These are phyloP conservation scores for Neurospora pannonica DNA, from an alignment of 495 filamentous ascomycete species.

Conservation along the genomic window DNA sequence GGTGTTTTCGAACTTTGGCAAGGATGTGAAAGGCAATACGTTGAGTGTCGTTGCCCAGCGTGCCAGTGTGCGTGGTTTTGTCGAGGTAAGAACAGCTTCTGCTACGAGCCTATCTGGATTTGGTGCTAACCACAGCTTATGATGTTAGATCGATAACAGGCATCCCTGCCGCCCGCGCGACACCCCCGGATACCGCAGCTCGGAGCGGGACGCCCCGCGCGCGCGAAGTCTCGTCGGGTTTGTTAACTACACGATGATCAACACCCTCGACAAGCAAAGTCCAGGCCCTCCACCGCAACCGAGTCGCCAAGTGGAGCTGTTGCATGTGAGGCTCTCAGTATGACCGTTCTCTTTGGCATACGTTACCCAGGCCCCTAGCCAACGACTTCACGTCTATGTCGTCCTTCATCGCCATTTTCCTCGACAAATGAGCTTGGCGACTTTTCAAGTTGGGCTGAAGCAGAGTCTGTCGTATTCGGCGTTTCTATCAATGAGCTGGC, in stretches of 20 bases:
- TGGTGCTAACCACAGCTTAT: not conserved
- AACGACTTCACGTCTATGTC: not conserved
- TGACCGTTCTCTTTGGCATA: not conserved
- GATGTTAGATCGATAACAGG: not conserved
- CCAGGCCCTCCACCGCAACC: not conserved
- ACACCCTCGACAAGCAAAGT: not conserved
- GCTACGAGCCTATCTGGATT: not conserved
- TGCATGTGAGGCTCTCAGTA: not conserved
- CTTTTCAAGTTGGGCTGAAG: not conserved
- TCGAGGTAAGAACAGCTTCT: not conserved
- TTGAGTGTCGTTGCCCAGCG: not conserved
- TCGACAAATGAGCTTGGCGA: not conserved
- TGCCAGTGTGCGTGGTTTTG: not conserved
- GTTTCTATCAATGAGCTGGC: not conserved
- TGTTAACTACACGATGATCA: not conserved
- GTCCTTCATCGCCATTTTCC: not conserved
- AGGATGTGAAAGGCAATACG: not conserved
- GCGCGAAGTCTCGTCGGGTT: not conserved
- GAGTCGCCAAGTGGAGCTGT: not conserved
- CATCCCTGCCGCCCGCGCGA: not conserved
- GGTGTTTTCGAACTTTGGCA: not conserved
- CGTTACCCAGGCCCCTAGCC: not conserved
- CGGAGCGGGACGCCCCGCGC: not conserved
- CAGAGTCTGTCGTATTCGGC: not conserved
- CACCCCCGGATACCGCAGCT: not conserved